These are phyloP conservation scores for Suhomyces xylopsoci DNA, from an alignment of 805 yeast species.

Conservation along the genomic window DNA sequence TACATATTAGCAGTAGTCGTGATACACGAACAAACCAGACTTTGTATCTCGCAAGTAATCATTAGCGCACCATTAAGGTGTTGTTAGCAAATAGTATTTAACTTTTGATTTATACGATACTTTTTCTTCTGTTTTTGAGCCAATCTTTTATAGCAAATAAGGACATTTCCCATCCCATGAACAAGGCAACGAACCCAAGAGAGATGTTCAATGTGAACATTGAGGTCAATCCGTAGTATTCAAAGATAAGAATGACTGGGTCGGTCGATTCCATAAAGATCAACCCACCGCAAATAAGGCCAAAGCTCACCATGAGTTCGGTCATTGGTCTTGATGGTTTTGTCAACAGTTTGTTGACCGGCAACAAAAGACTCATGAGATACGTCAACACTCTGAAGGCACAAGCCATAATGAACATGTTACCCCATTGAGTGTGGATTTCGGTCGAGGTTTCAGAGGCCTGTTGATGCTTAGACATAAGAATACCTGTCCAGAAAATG, in stretches of 20 bases:
- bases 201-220: conserved; percentile 91
- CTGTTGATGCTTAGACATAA: conserved; percentile 95
- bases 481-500: conserved; percentile 92
- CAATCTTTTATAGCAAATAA: conserved; percentile 62
- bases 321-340: conserved; percentile 68
- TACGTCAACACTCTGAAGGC: conserved; percentile 69
- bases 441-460: conserved; percentile 72
- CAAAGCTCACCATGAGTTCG: conserved; percentile 75
- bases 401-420: conserved; percentile 76
- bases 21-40: background rate
- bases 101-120: background rate
- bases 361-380: conserved; percentile 48
- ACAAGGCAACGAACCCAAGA: conserved; percentile 70
- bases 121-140: conserved; percentile 21
- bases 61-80: background rate
- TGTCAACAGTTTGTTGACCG: conserved; percentile 17
- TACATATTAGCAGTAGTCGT: background rate
- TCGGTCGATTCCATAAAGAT: conserved; percentile 91
- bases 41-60: background rate
- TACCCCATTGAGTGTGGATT: conserved; percentile 93
- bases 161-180: conserved; percentile 87
- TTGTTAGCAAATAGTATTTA: background rate
- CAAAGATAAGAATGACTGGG: conserved; percentile 77
- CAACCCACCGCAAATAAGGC: conserved; percentile 82
- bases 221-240: conserved; percentile 75